Base-by-base conservation (phyloP, 116 monocot species). In the Cymodocea nodosa region DNA sequence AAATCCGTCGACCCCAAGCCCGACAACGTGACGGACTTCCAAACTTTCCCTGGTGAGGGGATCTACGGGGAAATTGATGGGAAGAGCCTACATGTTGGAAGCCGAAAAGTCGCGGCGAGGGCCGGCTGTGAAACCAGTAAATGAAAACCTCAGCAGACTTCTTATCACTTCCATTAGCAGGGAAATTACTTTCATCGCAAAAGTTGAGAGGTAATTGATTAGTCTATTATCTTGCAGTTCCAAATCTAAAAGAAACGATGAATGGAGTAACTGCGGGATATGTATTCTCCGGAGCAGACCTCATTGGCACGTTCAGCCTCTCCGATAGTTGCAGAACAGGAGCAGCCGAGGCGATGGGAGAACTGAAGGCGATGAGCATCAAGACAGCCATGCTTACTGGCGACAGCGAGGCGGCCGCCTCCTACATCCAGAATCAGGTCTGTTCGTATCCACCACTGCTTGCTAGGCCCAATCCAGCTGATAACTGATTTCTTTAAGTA, bases 351-450 rank as follows among this genome's bases (percentile, higher is more conserved):
- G 88, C 89, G 18, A 79, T 98, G 15, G 58, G 34, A 36, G 75
- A 79, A 34, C 52, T 98, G 50, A 91, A 86, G 63, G 76, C 56
- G 6, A 51, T 91, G 60, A 80, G 88, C n/a, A 80, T 84, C n/a
- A 91, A 75, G 59, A 73, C 76, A 39, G 84, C 73, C 20, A 86
- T 98, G 88, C 88, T 98, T n/a, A 98, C 97, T 22, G 97, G 97
- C 67, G 97, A 98, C 63, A 88, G 84, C 77, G 64, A 48, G n/a
- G 71, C 75, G 44, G 79, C 97, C 52, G 88, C 97, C 64, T 80
- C 35, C 23, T 70, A 82, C 58, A 82, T 83, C 16, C 91, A 98
- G 64, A 79, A 82, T 60, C 86, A 94, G 84, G 94, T 89, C 9
- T 44, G 44, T 44, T 44, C 7, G 1, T 44, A 44, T 44, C 7